Conservation (phyloP, 2,329 filamentous ascomycete genomes). For the Alternaria consortialis region DNA sequence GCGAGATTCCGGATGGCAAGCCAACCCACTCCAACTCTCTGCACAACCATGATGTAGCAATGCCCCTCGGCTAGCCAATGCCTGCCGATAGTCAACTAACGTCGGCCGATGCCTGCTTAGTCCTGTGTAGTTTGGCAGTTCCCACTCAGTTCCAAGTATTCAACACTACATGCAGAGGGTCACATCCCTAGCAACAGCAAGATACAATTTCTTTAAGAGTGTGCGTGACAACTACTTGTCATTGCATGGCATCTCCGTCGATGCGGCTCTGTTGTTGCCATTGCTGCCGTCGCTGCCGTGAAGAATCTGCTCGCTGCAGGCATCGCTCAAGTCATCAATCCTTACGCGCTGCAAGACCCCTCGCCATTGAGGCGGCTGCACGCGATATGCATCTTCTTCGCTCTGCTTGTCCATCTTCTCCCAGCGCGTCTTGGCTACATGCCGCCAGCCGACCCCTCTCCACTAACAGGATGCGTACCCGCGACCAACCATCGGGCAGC, state of each 20-base stretch:
- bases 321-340: conserved; percentile 2
- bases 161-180: conserved; percentile 6
- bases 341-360: conserved; percentile 13
- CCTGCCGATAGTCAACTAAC: conserved; percentile 11
- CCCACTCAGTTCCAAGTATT: conserved; percentile 8
- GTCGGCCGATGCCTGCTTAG: conserved; percentile 12
- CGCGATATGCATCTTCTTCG: conserved; percentile 26
- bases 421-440: conserved; percentile 34
- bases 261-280: conserved; percentile 16
- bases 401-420: conserved; percentile 18
- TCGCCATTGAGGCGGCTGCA: conserved; percentile 27
- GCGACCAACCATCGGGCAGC: conserved; percentile 15
- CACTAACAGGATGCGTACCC: conserved; percentile 15
- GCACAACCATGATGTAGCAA: conserved; percentile 16
- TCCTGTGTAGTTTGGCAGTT: conserved; percentile 9
- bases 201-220: neutral
- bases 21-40: conserved; percentile 6
- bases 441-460: conserved; percentile 31
- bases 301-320: conserved; percentile 6
- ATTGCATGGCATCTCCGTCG: conserved; percentile 1
- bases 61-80: conserved; percentile 20
- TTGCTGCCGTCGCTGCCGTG: conserved; percentile 15
- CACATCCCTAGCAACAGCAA: conserved; percentile 5
- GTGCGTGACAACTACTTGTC: neutral
- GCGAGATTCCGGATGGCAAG: conserved; percentile 1